Evolutionary conservation across 306 rosid genomes (phyloP).

Genomic region (Echinosophora koreensis): DNA sequence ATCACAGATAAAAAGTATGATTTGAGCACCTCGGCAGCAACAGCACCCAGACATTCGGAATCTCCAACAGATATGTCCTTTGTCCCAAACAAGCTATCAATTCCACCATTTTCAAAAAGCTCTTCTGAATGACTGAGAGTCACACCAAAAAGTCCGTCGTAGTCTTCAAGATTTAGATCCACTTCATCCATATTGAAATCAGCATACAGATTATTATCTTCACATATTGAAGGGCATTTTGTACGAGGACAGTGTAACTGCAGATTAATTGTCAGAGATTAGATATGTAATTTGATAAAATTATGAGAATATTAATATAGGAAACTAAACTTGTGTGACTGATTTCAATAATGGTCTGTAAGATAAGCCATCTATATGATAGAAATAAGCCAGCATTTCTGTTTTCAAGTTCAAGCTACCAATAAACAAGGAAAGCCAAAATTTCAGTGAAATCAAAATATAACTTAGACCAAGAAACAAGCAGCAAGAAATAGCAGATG

Average conservation of each 20-base stretch:
- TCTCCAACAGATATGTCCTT: conserved; percentile 71
- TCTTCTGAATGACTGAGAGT: conserved; percentile 84
- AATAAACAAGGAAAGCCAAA: conserved; percentile 33
- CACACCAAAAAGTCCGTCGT: conserved; percentile 86
- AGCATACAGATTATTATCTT: conserved; percentile 61
- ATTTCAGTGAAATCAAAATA: background rate
- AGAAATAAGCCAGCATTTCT: background rate
- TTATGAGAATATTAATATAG: conserved; percentile 9
- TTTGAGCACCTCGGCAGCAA: conserved; percentile 78
- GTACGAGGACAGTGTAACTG: conserved; percentile 68
- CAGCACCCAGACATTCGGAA: conserved; percentile 68
- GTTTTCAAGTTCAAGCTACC: conserved; percentile 10
- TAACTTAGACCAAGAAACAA: conserved; percentile 18
- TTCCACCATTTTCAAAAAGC: conserved; percentile 90
- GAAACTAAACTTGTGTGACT: background rate
- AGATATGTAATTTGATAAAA: conserved; percentile 11
- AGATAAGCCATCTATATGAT: conserved; percentile 7
- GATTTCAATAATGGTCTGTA: conserved; percentile 10
- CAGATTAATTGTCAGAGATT: conserved; percentile 51
- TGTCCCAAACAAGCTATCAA: conserved; percentile 85
- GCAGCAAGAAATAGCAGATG: background rate
- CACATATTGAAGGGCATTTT: conserved; percentile 58
- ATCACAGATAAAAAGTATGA: conserved; percentile 34
- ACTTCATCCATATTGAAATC: conserved; percentile 88
- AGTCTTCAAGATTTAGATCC: conserved; percentile 85